Conservation (phyloP, 2,329 filamentous ascomycete genomes). For the Claviceps africana region DNA sequence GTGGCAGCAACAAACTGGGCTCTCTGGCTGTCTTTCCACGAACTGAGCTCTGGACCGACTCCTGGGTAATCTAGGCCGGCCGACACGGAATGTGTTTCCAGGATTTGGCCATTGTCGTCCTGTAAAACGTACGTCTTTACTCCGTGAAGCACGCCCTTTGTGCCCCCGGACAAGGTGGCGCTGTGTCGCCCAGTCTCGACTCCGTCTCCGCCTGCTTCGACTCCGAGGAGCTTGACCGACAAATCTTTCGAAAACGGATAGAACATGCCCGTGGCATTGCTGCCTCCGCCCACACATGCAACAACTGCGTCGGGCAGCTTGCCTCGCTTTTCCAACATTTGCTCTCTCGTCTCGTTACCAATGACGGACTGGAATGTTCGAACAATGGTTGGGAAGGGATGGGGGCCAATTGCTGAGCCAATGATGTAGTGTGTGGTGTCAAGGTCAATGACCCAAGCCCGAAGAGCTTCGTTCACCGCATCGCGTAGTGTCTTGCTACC, state of each 20-base stretch:
- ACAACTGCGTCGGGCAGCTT: slow-evolving; percentile 93
- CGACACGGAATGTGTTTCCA: slow-evolving; percentile 90
- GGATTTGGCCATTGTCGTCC: slow-evolving; percentile 82
- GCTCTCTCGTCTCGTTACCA: slow-evolving; percentile 82
- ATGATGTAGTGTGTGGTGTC: slow-evolving; percentile 97
- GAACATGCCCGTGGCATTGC: slow-evolving; percentile 96
- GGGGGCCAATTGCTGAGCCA: slow-evolving; percentile 90
- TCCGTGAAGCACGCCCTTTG: slow-evolving; percentile 87
- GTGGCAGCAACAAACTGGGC: slow-evolving; percentile 86
- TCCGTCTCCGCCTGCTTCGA: slow-evolving; percentile 91
- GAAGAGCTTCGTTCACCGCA: slow-evolving; percentile 88
- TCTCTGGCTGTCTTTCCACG: slow-evolving; percentile 81
- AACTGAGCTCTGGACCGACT: slow-evolving; percentile 80
- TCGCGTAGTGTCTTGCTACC: slow-evolving; percentile 73
- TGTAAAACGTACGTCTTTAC: slow-evolving; percentile 94
- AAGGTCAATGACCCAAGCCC: slow-evolving; percentile 85
- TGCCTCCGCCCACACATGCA: slow-evolving; percentile 89
- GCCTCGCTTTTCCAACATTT: slow-evolving; percentile 72
- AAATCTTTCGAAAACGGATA: slow-evolving; percentile 83
- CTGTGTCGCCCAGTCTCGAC: slow-evolving; percentile 74
- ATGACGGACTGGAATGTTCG: slow-evolving; percentile 97
- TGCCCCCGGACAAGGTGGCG: slow-evolving; percentile 73
- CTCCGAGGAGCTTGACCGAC: slow-evolving; percentile 76
- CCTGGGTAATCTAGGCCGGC: slow-evolving; percentile 95
- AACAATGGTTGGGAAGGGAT: slow-evolving; percentile 95